phyloP scores from a whole-genome alignment of 306 rosid genomes.

The Rosa multiflora region DNA sequence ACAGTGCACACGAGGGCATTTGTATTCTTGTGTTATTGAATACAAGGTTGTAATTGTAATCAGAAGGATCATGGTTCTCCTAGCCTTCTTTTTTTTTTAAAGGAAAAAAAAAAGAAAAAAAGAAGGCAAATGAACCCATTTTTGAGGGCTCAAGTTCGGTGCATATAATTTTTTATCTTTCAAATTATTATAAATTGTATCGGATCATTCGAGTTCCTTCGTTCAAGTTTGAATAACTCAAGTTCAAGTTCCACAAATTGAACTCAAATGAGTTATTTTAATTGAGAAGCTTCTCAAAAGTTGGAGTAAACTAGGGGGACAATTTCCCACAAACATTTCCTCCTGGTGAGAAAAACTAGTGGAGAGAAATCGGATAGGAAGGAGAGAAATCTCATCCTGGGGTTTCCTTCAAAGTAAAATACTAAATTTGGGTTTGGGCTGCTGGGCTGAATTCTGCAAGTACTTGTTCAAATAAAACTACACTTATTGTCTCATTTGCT shows the following conservation, averaged over 20 bases:
- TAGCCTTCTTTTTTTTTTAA: too few relatives aligned
- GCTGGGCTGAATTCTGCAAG: not conserved
- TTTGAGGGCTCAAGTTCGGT: too few relatives aligned
- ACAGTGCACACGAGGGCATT: not conserved
- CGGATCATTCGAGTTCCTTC: not conserved
- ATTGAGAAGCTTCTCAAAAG: not conserved
- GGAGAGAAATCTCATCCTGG: not conserved
- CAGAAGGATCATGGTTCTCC: too few relatives aligned
- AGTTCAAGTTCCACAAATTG: too few relatives aligned
- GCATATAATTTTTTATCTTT: too few relatives aligned
- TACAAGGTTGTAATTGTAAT: not conserved
- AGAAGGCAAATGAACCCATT: too few relatives aligned
- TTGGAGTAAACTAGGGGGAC: not conserved
- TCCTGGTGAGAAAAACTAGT: not conserved
- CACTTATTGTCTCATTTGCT: not conserved
- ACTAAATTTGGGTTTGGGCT: not conserved
- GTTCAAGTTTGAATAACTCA: too few relatives aligned
- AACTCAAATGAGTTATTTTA: not conserved
- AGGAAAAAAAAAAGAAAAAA: too few relatives aligned
- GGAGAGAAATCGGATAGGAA: not conserved
- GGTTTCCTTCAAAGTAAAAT: not conserved
- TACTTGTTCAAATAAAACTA: not conserved
- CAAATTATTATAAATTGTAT: not conserved
- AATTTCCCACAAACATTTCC: not conserved
- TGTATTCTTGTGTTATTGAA: not conserved